Conservation (phyloP, 2,329 filamentous ascomycete species). For the Mycosphaerelloides madeirae region DNA sequence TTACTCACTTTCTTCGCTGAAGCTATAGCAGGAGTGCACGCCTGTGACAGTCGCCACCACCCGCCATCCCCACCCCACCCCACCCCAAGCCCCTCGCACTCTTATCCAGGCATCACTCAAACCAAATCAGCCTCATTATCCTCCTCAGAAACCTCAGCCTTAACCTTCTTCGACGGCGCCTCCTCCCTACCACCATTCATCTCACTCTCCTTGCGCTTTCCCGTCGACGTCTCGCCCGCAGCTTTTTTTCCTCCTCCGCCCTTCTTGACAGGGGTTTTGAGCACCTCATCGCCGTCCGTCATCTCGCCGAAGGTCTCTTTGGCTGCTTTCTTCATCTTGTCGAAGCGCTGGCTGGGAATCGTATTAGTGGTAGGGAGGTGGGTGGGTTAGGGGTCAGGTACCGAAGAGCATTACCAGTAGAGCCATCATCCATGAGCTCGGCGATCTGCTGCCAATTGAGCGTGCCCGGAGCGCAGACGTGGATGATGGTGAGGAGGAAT, state of each 20-base stretch:
- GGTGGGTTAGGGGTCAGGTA: too few species aligned
- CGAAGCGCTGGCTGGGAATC: constrained; percentile 7
- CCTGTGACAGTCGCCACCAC: too few species aligned
- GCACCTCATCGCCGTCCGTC: not conserved
- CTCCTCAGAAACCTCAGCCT: not conserved
- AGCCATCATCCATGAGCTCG: constrained; percentile 6
- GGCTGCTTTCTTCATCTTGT: constrained; percentile 1
- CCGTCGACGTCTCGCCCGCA: constrained; percentile 2
- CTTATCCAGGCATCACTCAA: not conserved
- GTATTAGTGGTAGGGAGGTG: too few species aligned
- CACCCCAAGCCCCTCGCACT: too few species aligned
- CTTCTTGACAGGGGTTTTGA: not conserved
- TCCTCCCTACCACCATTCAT: not conserved
- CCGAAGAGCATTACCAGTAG: not conserved
- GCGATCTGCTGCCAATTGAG: constrained; percentile 2
- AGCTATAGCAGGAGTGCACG: too few species aligned
- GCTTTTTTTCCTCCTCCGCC: constrained; percentile 3
- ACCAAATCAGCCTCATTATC: not conserved
- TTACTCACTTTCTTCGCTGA: too few species aligned
- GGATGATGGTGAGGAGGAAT: constrained; percentile 9
- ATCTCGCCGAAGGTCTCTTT: not conserved
- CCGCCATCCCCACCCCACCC: too few species aligned
- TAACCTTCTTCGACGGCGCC: constrained; percentile 6
- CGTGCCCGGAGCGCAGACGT: constrained; percentile 1
- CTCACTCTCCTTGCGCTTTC: constrained; percentile 2